These are phyloP conservation scores for Spathaspora boniae DNA, from an alignment of 805 yeast genomes.

Conservation along the genomic window DNA sequence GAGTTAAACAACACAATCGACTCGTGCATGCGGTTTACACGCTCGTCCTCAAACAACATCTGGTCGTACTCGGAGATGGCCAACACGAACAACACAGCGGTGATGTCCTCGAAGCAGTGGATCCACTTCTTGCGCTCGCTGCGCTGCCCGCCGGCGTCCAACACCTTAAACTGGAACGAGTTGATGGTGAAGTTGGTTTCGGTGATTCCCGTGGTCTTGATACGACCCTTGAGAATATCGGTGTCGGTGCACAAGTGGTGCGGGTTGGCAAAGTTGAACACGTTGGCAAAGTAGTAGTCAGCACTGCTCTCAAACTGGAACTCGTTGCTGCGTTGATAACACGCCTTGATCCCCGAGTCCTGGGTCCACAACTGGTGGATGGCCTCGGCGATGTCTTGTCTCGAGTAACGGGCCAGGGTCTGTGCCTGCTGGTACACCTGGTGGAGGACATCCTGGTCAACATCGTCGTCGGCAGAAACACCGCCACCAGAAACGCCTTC, in stretches of 20 bases:
- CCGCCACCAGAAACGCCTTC: no score
- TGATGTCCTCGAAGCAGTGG: constrained; percentile 87
- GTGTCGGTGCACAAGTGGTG: constrained; percentile 69
- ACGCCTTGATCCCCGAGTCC: constrained; percentile 63
- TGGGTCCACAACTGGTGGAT: constrained; percentile 64
- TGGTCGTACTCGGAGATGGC: constrained; percentile 94
- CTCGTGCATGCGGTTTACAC: constrained; percentile 89
- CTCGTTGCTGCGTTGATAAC: constrained; percentile 61
- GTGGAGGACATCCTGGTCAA: constrained; percentile 8
- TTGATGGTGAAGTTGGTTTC: constrained; percentile 74
- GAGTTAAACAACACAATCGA: constrained; percentile 80
- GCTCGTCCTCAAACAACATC: constrained; percentile 81
- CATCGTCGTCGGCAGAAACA: constrained; percentile 3
- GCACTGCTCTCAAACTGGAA: constrained; percentile 87
- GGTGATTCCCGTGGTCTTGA: constrained; percentile 93
- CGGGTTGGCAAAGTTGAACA: constrained; percentile 60
- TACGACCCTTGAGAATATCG: constrained; percentile 86
- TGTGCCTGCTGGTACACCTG: constrained; percentile 1
- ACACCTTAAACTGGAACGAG: constrained; percentile 63
- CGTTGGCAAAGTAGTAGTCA: constrained; percentile 72
- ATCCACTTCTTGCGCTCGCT: constrained; percentile 92
- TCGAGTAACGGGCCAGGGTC: constrained; percentile 17
- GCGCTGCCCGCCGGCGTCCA: constrained; percentile 97
- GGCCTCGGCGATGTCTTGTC: constrained; percentile 67
- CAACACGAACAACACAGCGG: constrained; percentile 81